phyloP scores from a whole-genome alignment of 2,329 filamentous ascomycete species.

The Neonectria faginata region DNA sequence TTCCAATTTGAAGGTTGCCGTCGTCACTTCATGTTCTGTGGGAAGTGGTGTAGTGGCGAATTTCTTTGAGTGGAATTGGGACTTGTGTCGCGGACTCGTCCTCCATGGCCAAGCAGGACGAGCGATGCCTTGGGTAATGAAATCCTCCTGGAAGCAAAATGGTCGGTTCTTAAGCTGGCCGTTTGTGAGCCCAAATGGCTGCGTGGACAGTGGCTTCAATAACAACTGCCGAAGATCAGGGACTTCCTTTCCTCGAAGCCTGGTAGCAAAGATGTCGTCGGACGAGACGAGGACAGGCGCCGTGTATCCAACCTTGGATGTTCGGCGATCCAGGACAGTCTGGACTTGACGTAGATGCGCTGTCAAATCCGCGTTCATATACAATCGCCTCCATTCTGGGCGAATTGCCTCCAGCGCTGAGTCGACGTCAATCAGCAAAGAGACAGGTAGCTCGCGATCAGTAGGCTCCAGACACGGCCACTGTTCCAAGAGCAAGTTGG shows the following conservation, averaged over 20 bases:
- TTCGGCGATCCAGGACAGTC: conserved; percentile 34
- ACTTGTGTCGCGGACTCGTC: not conserved
- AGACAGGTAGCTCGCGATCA: conserved; percentile 23
- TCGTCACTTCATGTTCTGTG: conserved; percentile 14
- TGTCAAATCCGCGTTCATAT: conserved; percentile 38
- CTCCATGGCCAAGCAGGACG: conserved; percentile 15
- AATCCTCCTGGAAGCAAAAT: conserved; percentile 20
- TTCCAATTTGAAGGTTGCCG: conserved; percentile 22
- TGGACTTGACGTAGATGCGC: conserved; percentile 37
- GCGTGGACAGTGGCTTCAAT: conserved; percentile 24
- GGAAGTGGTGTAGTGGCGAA: conserved; percentile 12
- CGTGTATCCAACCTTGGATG: conserved; percentile 30
- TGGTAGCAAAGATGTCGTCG: conserved; percentile 30
- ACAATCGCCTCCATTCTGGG: conserved; percentile 43
- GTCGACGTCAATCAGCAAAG: conserved; percentile 39
- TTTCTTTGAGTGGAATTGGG: not conserved
- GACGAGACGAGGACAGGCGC: conserved; percentile 25
- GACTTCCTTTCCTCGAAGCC: conserved; percentile 37
- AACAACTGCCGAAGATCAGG: conserved; percentile 36
- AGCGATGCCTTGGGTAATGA: conserved; percentile 1
- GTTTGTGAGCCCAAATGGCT: not conserved
- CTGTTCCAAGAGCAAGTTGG: conserved; percentile 39
- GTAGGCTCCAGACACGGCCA: conserved; percentile 44
- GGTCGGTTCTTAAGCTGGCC: no score
- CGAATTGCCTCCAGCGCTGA: conserved; percentile 40